Conservation (phyloP, 1,139 yeast species). For the Scheffersomyces quercinus region DNA sequence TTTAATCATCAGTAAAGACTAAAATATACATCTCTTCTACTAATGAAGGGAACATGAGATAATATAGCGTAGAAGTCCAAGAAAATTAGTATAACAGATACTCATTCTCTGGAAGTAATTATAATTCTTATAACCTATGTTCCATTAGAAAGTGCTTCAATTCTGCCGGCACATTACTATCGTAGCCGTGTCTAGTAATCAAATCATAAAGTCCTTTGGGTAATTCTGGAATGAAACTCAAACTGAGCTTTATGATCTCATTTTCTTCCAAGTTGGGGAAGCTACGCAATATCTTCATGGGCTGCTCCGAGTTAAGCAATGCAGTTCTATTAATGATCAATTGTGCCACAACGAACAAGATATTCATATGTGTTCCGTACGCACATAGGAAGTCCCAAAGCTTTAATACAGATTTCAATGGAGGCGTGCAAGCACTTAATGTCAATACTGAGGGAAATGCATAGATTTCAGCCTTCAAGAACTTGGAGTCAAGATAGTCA, state of each 20-base stretch:
- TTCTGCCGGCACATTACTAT: constrained; percentile 46
- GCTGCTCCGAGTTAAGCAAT: constrained; percentile 59
- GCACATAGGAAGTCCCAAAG: constrained; percentile 93
- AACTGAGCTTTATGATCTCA: constrained; percentile 74
- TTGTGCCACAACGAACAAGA: constrained; percentile 83
- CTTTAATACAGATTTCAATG: constrained; percentile 69
- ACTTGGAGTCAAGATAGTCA: constrained; percentile 59
- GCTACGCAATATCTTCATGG: constrained; percentile 73
- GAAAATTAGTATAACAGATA: too few species aligned
- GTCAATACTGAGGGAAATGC: constrained; percentile 90
- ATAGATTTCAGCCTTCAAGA: constrained; percentile 77
- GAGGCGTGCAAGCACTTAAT: constrained; percentile 87
- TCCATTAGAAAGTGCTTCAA: constrained; percentile 23
- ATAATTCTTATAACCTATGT: neutral
- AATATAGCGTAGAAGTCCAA: too few species aligned
- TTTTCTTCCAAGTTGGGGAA: constrained; percentile 74
- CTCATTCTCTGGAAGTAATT: too few species aligned
- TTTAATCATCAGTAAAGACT: too few species aligned
- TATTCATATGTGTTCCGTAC: constrained; percentile 86
- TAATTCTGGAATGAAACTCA: constrained; percentile 76
- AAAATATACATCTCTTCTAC: too few species aligned
- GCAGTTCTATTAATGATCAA: constrained; percentile 66
- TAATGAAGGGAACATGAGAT: too few species aligned
- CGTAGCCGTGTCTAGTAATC: constrained; percentile 72
- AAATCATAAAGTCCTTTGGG: constrained; percentile 70